Conservation (phyloP, 2,329 filamentous ascomycete species). For the Colletotrichum sp. region DNA sequence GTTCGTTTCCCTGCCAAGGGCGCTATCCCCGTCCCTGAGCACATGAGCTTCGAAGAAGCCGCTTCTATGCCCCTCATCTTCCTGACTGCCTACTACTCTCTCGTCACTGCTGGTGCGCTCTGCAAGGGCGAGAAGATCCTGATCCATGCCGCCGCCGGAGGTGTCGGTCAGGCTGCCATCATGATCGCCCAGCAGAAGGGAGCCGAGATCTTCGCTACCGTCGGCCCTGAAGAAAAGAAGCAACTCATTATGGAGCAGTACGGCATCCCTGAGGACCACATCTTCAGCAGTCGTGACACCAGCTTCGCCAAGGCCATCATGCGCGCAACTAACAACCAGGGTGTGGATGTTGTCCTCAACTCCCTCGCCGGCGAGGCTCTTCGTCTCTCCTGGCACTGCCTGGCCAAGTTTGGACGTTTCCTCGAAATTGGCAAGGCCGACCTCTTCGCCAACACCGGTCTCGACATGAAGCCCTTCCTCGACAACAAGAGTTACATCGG, state of each 20-base stretch:
- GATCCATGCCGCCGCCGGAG: constrained; percentile 43
- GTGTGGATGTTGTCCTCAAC: constrained; percentile 44
- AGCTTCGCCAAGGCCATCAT: constrained; percentile 35
- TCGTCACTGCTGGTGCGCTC: constrained; percentile 32
- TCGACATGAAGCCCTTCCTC: constrained; percentile 54
- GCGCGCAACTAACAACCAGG: constrained; percentile 29
- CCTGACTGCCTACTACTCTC: constrained; percentile 33
- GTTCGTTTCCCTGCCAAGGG: constrained; percentile 23
- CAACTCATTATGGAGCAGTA: constrained; percentile 31
- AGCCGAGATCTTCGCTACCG: constrained; percentile 48
- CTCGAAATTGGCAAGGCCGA: constrained; percentile 50
- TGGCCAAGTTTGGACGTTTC: constrained; percentile 50
- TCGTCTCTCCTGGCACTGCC: constrained; percentile 45
- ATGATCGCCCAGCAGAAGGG: constrained; percentile 40
- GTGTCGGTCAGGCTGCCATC: constrained; percentile 45
- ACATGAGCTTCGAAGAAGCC: constrained; percentile 41
- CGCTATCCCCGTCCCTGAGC: constrained; percentile 39
- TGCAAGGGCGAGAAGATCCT: constrained; percentile 41
- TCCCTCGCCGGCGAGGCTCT: constrained; percentile 48
- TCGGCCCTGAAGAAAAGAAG: constrained; percentile 32
- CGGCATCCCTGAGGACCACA: constrained; percentile 29
- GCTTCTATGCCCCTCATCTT: constrained; percentile 35
- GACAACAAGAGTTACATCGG: constrained; percentile 50
- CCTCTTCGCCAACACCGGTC: constrained; percentile 40
- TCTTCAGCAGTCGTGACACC: constrained; percentile 30